Base-by-base conservation (phyloP, 2,329 filamentous ascomycete genomes). In the Nemania serpens region DNA sequence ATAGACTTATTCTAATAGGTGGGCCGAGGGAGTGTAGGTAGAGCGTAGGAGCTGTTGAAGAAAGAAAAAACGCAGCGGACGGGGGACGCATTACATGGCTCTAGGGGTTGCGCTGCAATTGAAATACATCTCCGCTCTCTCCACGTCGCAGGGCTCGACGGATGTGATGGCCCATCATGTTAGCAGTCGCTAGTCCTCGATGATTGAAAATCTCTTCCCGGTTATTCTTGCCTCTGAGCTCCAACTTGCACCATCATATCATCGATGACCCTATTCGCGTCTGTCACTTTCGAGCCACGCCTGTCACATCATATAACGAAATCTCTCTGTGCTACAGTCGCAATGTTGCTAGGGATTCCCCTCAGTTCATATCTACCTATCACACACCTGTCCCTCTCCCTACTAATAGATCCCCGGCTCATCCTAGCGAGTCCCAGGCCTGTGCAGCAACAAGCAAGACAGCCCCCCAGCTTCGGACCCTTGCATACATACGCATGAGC, bases 91-190 rank as follows among this genome's bases (percentile, higher is more conserved):
- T 20, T 41, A 37, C 36, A 29, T 52, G 41, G 17, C 51, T 48
- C 34, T 48, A 29, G 45, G 37, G 59, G 15, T 20, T 36, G 45
- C 33, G 34, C 25, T 56, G 17, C 34, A 59, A 64, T 56, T 17
- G 22, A 56, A 56, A 63, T 51, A 22, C 29, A 58, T 63, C 62
- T 65, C 62, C 56, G 42, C 62, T 65, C 47, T 39, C 25, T 29
- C 25, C 42, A 51, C 4, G 48, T 37, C 22, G 18, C 41, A 20
- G 11, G 15, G 17, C 47, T n/a, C 29, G 12, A 18, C 11, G 25
- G n/a, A 29, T 46, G 20, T 46, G 41, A 39, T 25, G 18, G 20
- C 39, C 17, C 25, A 29, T 29, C 25, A 29, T 29, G 25, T 29
- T 29, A 29, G 7, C 25, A 29, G 25, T 29, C 25, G 25, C 25